Evolutionary conservation across 2,329 filamentous ascomycete species (phyloP).

Genomic region (Fusarium keratoplasticum): DNA sequence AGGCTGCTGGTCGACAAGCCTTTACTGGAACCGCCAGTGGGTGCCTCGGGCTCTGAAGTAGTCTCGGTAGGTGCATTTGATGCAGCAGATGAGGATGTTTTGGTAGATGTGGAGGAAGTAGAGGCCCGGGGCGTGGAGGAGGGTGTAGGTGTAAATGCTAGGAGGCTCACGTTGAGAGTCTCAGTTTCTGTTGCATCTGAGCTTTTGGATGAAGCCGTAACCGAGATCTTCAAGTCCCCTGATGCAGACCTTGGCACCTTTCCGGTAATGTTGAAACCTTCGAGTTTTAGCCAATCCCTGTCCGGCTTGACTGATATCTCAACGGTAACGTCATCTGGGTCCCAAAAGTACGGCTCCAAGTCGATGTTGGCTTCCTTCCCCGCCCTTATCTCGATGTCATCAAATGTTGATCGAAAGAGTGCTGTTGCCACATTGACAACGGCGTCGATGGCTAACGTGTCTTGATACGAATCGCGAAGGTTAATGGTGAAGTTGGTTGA

Average conservation of each 20-base stretch:
- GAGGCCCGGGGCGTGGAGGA: constrained; percentile 21
- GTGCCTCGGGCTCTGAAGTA: constrained; percentile 25
- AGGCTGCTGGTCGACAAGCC: constrained; percentile 50
- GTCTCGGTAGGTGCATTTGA: constrained; percentile 29
- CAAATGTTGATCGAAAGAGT: constrained; percentile 55
- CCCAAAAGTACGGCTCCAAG: constrained; percentile 55
- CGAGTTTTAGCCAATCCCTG: constrained; percentile 57
- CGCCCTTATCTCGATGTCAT: constrained; percentile 54
- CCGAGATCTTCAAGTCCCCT: constrained; percentile 47
- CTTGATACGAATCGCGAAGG: constrained; percentile 69
- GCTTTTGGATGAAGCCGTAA: constrained; percentile 50
- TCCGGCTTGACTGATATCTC: constrained; percentile 51
- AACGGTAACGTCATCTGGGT: constrained; percentile 53
- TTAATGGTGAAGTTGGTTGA: constrained; percentile 73
- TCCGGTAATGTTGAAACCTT: constrained; percentile 55
- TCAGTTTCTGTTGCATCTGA: constrained; percentile 52
- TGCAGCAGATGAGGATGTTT: constrained; percentile 34
- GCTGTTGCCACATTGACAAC: constrained; percentile 51
- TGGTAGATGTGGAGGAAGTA: constrained; percentile 28
- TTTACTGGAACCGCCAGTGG: constrained; percentile 23
- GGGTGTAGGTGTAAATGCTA: constrained; percentile 41
- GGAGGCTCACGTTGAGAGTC: constrained; percentile 51
- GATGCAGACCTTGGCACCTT: constrained; percentile 51
- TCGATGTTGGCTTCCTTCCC: constrained; percentile 58
- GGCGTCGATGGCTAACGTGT: constrained; percentile 68